Base-by-base conservation (phyloP, 495 filamentous ascomycete genomes). In the Tuber melanosporum region DNA sequence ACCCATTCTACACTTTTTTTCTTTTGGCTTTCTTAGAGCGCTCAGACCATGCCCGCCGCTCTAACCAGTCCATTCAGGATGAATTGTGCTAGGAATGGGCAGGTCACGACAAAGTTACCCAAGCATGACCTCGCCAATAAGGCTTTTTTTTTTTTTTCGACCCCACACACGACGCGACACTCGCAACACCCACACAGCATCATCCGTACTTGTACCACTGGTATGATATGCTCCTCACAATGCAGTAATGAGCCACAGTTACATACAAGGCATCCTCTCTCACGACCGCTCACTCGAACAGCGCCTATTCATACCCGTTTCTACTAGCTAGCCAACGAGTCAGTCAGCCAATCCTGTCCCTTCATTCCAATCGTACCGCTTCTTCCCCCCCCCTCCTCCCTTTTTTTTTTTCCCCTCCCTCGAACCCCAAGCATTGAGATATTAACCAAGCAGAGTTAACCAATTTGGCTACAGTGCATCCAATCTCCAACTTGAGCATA, bases 1-100 rank as follows among this genome's bases (percentile, higher is more conserved):
- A 57, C 52, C 52, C 20, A 62, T 62, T 62, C 52, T 62, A 62
- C 52, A 62, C 52, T 66, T 66, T 36, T 36, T 66, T 32, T 62
- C 14, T 5, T 52, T 36, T 66, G 12, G 32, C 57, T 66, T 17
- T 66, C 26, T 4, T 10, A 0, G 12, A 66, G 57, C 57, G 57
- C 57, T 66, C 57, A 66, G 57, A 66, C 57, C 57, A 66, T 15
- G 14, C 32, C 14, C 57, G 57, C 57, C 1, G 57, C 57, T 66
- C 17, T 66, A 66, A 66, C 57, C 26, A 5, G 57, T 66, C 57
- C 57, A 66, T 19, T 19, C 57, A 66, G 26, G 57, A 36, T 1
- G 3, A 36, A 36, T 36, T 17, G 3, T 62, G 57, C 22, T 62
- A n/a, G 57, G n/a, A 62, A 26, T 15, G 57, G 57, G 32, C 57